Percentiles rank a stretch among this genome's conserved stretches.
phyloP scores from a whole-genome alignment of 2,329 filamentous ascomycete genomes.

The Fusarium lateritium region DNA sequence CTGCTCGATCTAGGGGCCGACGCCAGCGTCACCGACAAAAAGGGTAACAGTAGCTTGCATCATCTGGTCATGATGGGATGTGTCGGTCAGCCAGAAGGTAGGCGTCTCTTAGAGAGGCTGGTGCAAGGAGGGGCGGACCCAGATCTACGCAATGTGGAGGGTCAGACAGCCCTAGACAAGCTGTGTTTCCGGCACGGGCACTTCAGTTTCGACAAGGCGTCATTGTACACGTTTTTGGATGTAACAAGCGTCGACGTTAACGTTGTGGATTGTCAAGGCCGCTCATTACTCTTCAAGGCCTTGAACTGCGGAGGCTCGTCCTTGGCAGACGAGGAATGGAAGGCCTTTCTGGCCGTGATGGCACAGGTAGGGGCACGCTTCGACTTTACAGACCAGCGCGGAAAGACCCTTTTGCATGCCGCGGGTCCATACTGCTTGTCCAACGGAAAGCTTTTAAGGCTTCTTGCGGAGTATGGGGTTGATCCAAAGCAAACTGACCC shows the following conservation, averaged over 20 bases:
- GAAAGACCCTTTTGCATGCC: neutral
- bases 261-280: neutral
- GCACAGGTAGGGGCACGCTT: neutral
- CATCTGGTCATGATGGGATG: neutral
- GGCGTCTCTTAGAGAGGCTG: neutral
- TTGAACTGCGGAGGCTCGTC: no score
- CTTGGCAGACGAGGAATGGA: neutral
- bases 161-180: neutral
- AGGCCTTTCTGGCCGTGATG: neutral
- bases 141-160: neutral
- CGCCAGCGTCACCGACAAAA: neutral
- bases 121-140: neutral
- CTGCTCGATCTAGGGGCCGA: neutral
- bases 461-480: no score
- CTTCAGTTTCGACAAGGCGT: no score
- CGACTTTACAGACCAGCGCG: neutral
- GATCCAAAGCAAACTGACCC: neutral
- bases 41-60: neutral
- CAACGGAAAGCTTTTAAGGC: no score
- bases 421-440: no score
- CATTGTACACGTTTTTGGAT: neutral
- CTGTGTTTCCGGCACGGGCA: neutral
- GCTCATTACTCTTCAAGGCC: neutral
- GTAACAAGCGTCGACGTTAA: neutral
- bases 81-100: rapidly evolving